Evolutionary conservation across 257 asterid species (phyloP).

Genomic region (Solanum paucissectum): DNA sequence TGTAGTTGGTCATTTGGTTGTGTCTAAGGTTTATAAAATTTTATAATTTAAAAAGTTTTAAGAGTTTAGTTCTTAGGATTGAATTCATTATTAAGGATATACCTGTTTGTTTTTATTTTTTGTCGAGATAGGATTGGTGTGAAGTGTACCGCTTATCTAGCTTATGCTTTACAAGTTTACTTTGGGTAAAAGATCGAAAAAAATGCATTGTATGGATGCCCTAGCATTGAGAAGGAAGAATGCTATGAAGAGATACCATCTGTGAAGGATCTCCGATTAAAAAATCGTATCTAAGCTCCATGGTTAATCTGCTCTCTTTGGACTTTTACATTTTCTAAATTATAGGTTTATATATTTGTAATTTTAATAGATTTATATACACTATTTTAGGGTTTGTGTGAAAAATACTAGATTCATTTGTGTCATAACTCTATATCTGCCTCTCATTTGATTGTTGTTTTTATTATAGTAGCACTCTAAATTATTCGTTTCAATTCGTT

Average conservation of each 20-base stretch:
- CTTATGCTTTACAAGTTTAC: background rate
- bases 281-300: too few species aligned
- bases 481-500: background rate
- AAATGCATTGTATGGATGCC: background rate
- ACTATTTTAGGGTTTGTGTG: background rate
- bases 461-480: conserved; percentile 10
- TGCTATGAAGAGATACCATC: background rate
- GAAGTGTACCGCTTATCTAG: background rate
- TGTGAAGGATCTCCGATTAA: background rate
- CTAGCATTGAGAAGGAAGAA: background rate
- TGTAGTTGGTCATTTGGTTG: too few species aligned
- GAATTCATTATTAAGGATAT: too few species aligned
- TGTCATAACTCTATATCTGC: background rate
- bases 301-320: too few species aligned
- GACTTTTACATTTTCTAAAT: too few species aligned
- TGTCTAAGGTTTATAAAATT: background rate
- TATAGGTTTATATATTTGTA: background rate
- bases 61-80: too few species aligned
- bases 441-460: background rate
- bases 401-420: background rate
- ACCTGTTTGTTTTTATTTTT: too few species aligned
- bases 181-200: too few species aligned
- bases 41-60: background rate
- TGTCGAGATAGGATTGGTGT: background rate
- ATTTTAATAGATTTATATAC: background rate